Evolutionary conservation across 768 basidiomycete genomes (phyloP), one percentile per base, ranked within the genome.

Genomic region (Inosperma sp.): DNA sequence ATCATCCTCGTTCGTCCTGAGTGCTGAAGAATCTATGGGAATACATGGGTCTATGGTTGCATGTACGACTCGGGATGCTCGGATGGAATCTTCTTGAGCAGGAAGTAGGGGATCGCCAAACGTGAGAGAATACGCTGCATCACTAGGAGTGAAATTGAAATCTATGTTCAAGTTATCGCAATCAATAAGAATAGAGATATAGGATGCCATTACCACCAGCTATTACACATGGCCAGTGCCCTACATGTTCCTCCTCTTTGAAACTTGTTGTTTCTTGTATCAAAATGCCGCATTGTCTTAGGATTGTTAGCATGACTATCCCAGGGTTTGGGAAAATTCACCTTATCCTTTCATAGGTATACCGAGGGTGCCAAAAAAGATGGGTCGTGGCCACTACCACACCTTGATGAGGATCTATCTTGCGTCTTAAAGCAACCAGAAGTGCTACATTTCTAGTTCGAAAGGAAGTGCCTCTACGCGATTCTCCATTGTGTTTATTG

Each of bases 291-390:
- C 79, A 78, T 71, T 98, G 95, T 65, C 93, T 88, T 56, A 42
- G 22, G 6, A 35, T 13, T 25, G 26, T 56, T 19, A 16, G 47
- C 7, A 30, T 39, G 14, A 44, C 7, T 9, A 17, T 7, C 21
- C 31, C 39, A 21, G 19, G 39, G 19, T 16, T 14, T 31, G 48
- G 21, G 29, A 40, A 29, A 41, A 17, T 55, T 50, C 57, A 81
- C 88, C 88, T 82, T 40, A 81, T 72, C 53, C 93, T 79, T 68
- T 98, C 94, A 62, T 96, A 97, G 0, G 79, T 78, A 51, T 67
- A 92, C 83, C 77, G 79, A 5, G 93, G 93, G 68, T 95, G 93
- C 94, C 94, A 97, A 66, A 96, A 97, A 19, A 95, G 72, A 70
- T 97, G 94, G 0, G 93, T 93, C 1, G 94, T 96, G 3, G 82